Evolutionary conservation across 179 eudicot species (phyloP).

Genomic region (Beta lomatogona): DNA sequence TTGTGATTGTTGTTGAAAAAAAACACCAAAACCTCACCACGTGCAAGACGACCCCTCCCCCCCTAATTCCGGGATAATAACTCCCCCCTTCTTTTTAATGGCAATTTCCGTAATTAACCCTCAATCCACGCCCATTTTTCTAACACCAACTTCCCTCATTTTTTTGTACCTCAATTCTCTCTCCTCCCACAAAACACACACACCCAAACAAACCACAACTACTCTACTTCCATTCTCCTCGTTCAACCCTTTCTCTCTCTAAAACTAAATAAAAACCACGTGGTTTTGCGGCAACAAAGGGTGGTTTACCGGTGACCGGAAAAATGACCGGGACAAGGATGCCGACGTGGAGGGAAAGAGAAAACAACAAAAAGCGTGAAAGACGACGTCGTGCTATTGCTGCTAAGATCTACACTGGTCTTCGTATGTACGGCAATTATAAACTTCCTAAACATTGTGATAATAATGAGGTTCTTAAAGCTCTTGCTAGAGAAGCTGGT

Average conservation of each 20-base stretch:
- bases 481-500: slow-evolving; percentile 66
- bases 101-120: slow-evolving; percentile 24
- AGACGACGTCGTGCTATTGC: slow-evolving; percentile 64
- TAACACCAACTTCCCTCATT: background rate
- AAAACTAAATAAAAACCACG: background rate
- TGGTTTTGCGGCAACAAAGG: background rate
- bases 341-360: slow-evolving; percentile 53
- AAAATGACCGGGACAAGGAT: slow-evolving; percentile 38
- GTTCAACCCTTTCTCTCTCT: background rate
- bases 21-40: slow-evolving; percentile 19
- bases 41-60: slow-evolving; percentile 27
- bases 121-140: slow-evolving; percentile 4
- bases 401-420: slow-evolving; percentile 64
- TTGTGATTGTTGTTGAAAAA: background rate
- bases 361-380: slow-evolving; percentile 58
- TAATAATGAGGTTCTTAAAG: slow-evolving; percentile 66
- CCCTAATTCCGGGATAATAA: slow-evolving; percentile 27
- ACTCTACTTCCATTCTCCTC: background rate
- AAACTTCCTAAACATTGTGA: slow-evolving; percentile 65
- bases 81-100: slow-evolving; percentile 5
- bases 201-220: background rate
- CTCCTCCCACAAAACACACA: background rate
- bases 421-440: slow-evolving; percentile 66
- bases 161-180: background rate
- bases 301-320: background rate